Evolutionary conservation across 2,329 filamentous ascomycete genomes (phyloP), one percentile per base, ranked within the genome.

Genomic region (Colletotrichum sp.): DNA sequence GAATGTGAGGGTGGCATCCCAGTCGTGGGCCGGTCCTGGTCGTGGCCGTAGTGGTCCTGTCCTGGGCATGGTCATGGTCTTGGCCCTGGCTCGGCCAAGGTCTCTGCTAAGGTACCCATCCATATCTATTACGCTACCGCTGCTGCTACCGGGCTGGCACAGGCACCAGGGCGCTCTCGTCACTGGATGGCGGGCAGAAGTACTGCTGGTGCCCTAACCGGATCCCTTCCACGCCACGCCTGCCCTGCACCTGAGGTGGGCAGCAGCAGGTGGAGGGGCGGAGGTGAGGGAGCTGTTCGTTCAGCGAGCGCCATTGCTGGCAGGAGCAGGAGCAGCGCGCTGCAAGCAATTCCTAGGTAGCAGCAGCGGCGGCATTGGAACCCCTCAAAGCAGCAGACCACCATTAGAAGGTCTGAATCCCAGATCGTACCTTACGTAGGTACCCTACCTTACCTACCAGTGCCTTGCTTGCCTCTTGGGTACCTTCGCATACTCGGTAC

Each of bases 141-240:
- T 65, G 68, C 26, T 61, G 30, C 59, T 52, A 30, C 56, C 26
- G 64, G 69, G 71, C 71, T 70, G 71, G 71, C 71, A 73, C 71
- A 74, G 71, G 71, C 67, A 61, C 21, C 48, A 38, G 38, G 28
- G 72, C 36, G 68, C 68, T 55, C 69, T 36, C 71, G 32, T 66
- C 72, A 72, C 36, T 71, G 68, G 61, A 69, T 61, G 64, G 70
- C 55, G 64, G 64, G 64, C 70, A 55, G 64, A 73, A 73, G 28
- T 61, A 26, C 70, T 73, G 70, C 70, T 61, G 36, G 56, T 64
- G 70, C 36, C 64, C 24, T 61, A 36, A 28, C 55, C 63, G 30
- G 64, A 62, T 62, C 64, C 28, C 38, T 32, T 56, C 55, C 64
- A 43, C 43, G 32, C 55, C 64, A 43, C 24, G 32, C 43, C 26